Evolutionary conservation across 306 rosid species (phyloP).

Genomic region (Vachellia pachyceras): DNA sequence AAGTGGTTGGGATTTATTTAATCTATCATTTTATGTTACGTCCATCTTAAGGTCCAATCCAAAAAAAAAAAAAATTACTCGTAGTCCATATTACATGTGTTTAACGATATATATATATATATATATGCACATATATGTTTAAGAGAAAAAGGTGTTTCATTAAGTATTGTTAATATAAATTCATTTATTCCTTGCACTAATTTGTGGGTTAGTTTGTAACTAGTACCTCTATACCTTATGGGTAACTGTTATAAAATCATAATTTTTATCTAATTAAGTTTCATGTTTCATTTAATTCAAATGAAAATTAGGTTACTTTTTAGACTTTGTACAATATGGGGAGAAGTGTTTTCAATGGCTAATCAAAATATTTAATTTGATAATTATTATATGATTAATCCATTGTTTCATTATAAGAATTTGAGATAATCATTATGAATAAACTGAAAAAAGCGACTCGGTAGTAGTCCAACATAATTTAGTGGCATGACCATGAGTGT

Average conservation of each 20-base stretch:
- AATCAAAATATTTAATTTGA: too few relatives aligned
- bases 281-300: background rate
- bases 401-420: too few relatives aligned
- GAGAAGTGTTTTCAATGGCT: background rate
- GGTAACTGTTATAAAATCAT: background rate
- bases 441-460: background rate
- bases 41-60: background rate
- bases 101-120: too few relatives aligned
- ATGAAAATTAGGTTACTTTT: background rate
- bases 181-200: background rate
- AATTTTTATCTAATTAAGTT: background rate
- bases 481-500: background rate
- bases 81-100: background rate
- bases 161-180: background rate
- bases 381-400: too few relatives aligned
- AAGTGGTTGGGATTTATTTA: background rate
- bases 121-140: too few relatives aligned
- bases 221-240: background rate
- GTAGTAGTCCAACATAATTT: background rate
- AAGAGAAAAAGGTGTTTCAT: background rate
- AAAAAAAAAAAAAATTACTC: background rate
- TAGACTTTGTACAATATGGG: background rate
- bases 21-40: background rate
- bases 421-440: background rate
- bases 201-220: background rate